phyloP scores from a whole-genome alignment of 2,329 filamentous ascomycete genomes.

The Ambrosiella cleistominuta region DNA sequence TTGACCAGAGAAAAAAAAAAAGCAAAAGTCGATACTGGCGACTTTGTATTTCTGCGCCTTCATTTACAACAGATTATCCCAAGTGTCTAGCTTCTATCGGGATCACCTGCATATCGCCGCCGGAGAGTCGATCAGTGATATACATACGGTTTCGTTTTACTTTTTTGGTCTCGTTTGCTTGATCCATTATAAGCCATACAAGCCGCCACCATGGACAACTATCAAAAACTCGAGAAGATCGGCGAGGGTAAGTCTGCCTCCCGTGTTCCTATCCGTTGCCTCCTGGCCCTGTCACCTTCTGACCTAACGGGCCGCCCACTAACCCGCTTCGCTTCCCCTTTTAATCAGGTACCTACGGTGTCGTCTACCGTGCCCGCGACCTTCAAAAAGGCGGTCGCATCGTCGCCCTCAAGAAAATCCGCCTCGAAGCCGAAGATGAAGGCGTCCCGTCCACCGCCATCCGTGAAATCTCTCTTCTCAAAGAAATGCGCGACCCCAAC shows the following conservation, averaged over 20 bases:
- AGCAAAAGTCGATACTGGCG: background rate
- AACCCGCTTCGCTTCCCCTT: slow-evolving; percentile 1
- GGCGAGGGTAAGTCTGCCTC: slow-evolving; percentile 52
- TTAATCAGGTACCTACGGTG: slow-evolving; percentile 66
- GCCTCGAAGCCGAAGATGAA: slow-evolving; percentile 86
- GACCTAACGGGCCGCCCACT: background rate
- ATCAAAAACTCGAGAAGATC: slow-evolving; percentile 92
- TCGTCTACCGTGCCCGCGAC: slow-evolving; percentile 87
- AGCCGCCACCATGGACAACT: slow-evolving; percentile 53
- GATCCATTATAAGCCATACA: background rate
- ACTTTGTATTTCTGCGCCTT: background rate
- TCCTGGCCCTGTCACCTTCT: background rate
- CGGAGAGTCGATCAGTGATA: too few relatives aligned
- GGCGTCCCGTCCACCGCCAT: slow-evolving; percentile 86
- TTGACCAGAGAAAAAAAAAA: background rate
- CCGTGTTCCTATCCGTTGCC: background rate
- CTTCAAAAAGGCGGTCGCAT: slow-evolving; percentile 67
- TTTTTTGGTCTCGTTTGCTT: too few relatives aligned
- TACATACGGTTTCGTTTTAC: too few relatives aligned
- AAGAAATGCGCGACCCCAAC: slow-evolving; percentile 85
- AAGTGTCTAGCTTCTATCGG: too few relatives aligned
- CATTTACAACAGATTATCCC: too few relatives aligned
- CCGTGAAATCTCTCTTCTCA: slow-evolving; percentile 82
- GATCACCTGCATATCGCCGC: too few relatives aligned
- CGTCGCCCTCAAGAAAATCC: slow-evolving; percentile 88